Evolutionary conservation across 768 basidiomycete genomes (phyloP), one percentile per base, ranked within the genome.

Genomic region (Amanita jacksonii): DNA sequence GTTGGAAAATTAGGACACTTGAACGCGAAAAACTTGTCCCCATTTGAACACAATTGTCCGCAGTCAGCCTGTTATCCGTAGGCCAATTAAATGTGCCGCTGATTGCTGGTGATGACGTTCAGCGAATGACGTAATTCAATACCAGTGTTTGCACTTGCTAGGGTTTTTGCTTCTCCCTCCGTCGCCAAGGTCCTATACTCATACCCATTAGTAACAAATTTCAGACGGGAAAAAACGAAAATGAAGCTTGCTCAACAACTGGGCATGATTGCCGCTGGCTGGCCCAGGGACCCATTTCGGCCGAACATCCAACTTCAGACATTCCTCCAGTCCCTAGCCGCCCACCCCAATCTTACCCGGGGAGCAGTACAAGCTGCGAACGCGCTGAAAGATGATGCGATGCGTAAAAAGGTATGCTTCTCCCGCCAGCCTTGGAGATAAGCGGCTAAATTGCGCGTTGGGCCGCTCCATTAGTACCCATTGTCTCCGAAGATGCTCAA

Each of bases 241-340:
- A 56, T 54, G 43, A 69, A 67, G 48, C 57, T 75, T 10, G 62
- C 69, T 0, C 67, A 70, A 46, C 71, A 74, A 53, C 68, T 87
- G 50, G 62, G 59, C 32, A 53, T 61, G 8, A 72, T 86, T 38
- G 82, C 81, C 1, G 62, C 71, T 33, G 57, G 69, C 30, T 90
- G 86, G 83, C 71, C 74, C 12, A 62, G 61, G 9, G 86, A 90
- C 52, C 83, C 83, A 0, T 83, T 89, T 57, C 73, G 86, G 2
- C 85, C 84, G 1, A 80, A 84, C 49, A 55, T 88, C 6, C 86
- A 89, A 62, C 69, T 88, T 24, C 74, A 73, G 50, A 71, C 59
- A 1, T 79, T 88, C 51, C 66, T 88, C 28, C 60, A 68, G 22
- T 77, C 81, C 0, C 68, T 88, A 46, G 68, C 83, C 0, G 63